phyloP scores from a whole-genome alignment of 768 basidiomycete genomes.

The Panaeolus cyanescens region DNA sequence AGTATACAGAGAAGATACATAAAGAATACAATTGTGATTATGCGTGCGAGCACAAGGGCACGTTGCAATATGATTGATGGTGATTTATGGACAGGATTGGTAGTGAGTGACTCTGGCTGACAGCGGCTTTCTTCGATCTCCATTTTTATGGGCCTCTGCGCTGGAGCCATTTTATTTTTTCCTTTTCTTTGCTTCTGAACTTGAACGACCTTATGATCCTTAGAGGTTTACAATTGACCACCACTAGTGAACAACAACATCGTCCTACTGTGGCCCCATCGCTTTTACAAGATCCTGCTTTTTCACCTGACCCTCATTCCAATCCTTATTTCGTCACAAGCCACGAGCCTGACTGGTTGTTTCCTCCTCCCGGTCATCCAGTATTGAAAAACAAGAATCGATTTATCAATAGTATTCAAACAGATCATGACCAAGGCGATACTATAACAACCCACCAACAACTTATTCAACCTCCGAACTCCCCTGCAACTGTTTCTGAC shows the following conservation, averaged over 20 bases:
- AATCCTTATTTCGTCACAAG: conserved; percentile 44
- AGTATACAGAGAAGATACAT: too few species aligned
- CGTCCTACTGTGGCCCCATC: conserved; percentile 21
- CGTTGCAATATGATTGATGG: conserved; percentile 1
- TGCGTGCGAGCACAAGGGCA: not conserved
- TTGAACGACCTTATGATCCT: conserved; percentile 19
- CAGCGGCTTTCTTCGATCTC: not conserved
- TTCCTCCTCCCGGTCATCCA: conserved; percentile 34
- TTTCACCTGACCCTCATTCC: conserved; percentile 54
- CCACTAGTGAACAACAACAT: not conserved
- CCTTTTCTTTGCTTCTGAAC: conserved; percentile 3
- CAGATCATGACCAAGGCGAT: conserved; percentile 3
- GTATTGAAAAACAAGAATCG: conserved; percentile 24
- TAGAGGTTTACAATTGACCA: conserved; percentile 11
- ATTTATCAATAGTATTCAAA: conserved; percentile 11
- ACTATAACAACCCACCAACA: conserved; percentile 5
- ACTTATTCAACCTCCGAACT: conserved; percentile 35
- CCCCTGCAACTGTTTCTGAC: conserved; percentile 23
- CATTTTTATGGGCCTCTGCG: not conserved
- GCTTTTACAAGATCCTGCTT: conserved; percentile 52
- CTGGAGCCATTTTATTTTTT: not conserved
- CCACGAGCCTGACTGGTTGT: conserved; percentile 26
- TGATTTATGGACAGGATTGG: not conserved
- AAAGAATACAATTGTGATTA: not conserved
- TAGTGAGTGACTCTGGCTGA: not conserved